phyloP scores from a whole-genome alignment of 129 eudicot species.

The Pittosporum tobira region DNA sequence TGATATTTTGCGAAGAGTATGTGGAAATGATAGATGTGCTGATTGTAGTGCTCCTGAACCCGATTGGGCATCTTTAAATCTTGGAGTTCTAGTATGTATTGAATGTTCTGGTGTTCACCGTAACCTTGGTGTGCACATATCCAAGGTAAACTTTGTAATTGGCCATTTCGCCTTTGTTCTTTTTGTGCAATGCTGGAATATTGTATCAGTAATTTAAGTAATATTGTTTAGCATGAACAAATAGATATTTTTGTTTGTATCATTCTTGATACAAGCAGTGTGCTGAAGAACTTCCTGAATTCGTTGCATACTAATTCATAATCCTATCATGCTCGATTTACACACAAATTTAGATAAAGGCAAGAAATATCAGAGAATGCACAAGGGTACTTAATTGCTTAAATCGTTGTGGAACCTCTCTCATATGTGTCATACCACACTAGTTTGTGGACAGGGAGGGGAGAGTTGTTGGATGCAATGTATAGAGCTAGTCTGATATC shows the following conservation, averaged over 20 bases:
- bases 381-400: no score
- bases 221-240: background rate
- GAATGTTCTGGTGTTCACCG: slow-evolving; percentile 99
- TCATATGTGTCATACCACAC: no score
- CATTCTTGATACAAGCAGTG: background rate
- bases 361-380: no score
- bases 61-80: slow-evolving; percentile 93
- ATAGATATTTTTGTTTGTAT: background rate
- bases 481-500: no score
- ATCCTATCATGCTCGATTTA: no score
- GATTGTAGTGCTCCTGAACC: slow-evolving; percentile 95
- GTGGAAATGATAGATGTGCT: slow-evolving; percentile 85
- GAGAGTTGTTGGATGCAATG: no score
- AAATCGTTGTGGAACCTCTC: no score
- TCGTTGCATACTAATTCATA: no score
- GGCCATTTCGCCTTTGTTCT: background rate
- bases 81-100: slow-evolving; percentile 85
- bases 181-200: background rate
- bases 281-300: background rate
- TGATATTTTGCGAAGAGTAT: slow-evolving; percentile 52
- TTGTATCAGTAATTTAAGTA: background rate
- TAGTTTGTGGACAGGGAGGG: no score
- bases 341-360: no score
- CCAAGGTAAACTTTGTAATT: slow-evolving; percentile 48
- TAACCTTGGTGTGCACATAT: slow-evolving; percentile 96